A percentile compares a stretch with the other conserved stretches of the same genome.
Evolutionary conservation across 306 rosid species (phyloP).

Genomic region (Elaeagnus macrophylla): DNA sequence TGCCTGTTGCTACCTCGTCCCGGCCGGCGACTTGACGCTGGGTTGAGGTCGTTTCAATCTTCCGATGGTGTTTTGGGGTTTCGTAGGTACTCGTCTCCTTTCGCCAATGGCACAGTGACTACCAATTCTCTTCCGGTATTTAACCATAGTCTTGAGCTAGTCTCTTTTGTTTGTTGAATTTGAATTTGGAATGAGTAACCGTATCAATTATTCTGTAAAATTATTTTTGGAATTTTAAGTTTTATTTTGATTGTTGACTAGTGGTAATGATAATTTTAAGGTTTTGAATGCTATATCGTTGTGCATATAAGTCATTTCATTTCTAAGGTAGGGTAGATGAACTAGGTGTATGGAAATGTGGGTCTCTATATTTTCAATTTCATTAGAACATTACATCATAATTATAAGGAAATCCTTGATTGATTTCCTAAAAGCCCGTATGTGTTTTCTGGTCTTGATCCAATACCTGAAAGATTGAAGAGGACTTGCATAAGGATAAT

Average conservation of each 20-base stretch:
- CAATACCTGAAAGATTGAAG: neutral
- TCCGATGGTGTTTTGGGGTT: conserved; percentile 17
- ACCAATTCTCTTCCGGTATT: conserved; percentile 54
- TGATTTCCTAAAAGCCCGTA: neutral
- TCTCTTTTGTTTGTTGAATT: neutral
- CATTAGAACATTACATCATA: neutral
- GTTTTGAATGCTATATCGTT: neutral
- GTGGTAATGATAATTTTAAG: neutral
- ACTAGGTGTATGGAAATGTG: neutral
- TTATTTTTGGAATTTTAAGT: neutral
- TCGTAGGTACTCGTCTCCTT: conserved; percentile 19
- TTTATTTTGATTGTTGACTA: neutral
- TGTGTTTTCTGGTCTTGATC: neutral
- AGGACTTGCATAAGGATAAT: neutral
- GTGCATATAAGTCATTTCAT: neutral
- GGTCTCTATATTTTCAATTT: neutral
- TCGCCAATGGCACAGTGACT: conserved; percentile 34
- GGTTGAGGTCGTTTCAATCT: conserved; percentile 23
- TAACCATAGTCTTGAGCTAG: neutral
- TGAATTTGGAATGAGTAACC: neutral
- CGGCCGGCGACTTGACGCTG: conserved; percentile 14
- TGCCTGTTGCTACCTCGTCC: conserved; percentile 21
- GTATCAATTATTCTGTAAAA: neutral
- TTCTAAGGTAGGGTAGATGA: neutral
- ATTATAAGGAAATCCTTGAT: neutral